phyloP scores from a whole-genome alignment of 2,329 filamentous ascomycete species.

The Venturia asperata region DNA sequence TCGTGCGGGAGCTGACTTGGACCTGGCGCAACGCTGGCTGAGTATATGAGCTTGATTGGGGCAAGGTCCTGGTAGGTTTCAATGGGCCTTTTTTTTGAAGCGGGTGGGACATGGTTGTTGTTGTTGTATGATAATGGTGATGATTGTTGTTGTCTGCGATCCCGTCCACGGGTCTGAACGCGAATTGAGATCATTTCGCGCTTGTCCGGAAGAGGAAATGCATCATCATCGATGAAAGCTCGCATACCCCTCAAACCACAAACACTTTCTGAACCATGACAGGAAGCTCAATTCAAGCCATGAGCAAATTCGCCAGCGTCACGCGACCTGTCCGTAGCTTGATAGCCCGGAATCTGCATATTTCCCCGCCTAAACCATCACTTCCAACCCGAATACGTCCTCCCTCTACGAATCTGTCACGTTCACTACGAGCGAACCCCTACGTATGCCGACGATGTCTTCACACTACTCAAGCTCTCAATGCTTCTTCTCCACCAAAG shows the following conservation, averaged over 20 bases:
- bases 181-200: background rate
- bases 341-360: background rate
- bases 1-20: background rate
- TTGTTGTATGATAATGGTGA: no score
- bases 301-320: background rate
- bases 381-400: background rate
- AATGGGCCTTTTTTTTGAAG: background rate
- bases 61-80: background rate
- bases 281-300: background rate
- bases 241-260: background rate
- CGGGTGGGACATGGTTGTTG: background rate
- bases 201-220: background rate
- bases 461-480: conserved; percentile 2
- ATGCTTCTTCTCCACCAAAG: conserved; percentile 10
- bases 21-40: conserved; percentile 9
- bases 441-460: conserved; percentile 17
- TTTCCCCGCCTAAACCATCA: background rate
- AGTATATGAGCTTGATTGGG: background rate
- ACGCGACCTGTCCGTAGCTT: background rate
- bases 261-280: no score
- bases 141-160: background rate
- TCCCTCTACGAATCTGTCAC: background rate
- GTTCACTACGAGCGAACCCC: background rate
- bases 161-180: background rate
- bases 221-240: conserved; percentile 4